A percentile compares a stretch with the other conserved stretches of the same genome.
Evolutionary conservation across 2,329 filamentous ascomycete genomes (phyloP).

Genomic region (Talaromyces sp.): DNA sequence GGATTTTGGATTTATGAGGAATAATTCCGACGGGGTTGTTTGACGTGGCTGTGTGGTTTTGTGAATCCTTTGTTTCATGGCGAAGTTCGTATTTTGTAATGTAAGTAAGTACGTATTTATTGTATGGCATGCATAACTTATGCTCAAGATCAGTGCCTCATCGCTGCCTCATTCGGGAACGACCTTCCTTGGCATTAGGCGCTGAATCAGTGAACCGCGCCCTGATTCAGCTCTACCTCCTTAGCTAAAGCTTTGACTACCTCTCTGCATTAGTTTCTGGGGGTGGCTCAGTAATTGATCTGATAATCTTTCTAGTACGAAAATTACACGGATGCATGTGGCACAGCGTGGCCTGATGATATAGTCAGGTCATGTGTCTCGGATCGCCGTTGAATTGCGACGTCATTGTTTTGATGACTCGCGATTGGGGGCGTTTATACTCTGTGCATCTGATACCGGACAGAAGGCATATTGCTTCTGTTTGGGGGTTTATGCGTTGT

Average conservation of each 20-base stretch:
- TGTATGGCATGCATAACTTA: not conserved
- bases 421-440: not conserved
- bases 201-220: not conserved
- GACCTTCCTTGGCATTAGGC: not conserved
- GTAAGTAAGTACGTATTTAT: not conserved
- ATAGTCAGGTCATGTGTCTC: not conserved
- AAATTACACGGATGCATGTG: not conserved
- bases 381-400: not conserved
- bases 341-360: not conserved
- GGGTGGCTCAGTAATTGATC: not conserved
- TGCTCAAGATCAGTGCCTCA: not conserved
- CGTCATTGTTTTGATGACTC: not conserved
- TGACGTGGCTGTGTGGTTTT: not conserved
- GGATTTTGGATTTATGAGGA: not conserved
- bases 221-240: slow-evolving; percentile 2
- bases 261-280: not conserved
- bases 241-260: not conserved
- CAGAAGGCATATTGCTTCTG: not conserved
- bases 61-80: not conserved
- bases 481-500: not conserved
- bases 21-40: not conserved
- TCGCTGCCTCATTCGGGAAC: not conserved
- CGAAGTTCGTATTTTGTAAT: too few relatives aligned
- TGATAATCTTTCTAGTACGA: not conserved
- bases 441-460: not conserved